Percentiles rank a stretch among this genome's conserved stretches.
phyloP scores from a whole-genome alignment of 345 rosid genomes.

The Adansonia digitata region DNA sequence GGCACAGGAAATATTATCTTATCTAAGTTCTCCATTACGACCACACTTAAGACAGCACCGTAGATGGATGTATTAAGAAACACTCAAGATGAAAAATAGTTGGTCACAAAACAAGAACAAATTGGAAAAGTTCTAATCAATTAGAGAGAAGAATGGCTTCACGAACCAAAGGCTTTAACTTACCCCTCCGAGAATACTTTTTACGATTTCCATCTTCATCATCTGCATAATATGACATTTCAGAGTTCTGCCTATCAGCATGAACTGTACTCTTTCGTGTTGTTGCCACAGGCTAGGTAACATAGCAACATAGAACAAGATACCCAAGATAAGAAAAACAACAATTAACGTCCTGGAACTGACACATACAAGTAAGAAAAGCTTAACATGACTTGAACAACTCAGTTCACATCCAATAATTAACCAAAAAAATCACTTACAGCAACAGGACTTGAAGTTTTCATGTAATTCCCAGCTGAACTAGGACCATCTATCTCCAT shows the following conservation, averaged over 20 bases:
- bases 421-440: constrained; percentile 47
- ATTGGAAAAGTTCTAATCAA: neutral
- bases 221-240: constrained; percentile 73
- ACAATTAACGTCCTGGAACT: neutral
- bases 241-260: constrained; percentile 76
- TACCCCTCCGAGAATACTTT: constrained; percentile 89
- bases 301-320: neutral
- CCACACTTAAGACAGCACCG: neutral
- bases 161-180: constrained; percentile 2
- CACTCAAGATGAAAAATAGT: neutral
- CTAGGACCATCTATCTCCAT: constrained; percentile 81
- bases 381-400: neutral
- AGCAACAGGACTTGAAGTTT: constrained; percentile 63
- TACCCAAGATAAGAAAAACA: constrained; percentile 1
- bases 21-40: neutral
- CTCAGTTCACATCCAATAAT: neutral
- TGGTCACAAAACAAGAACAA: neutral
- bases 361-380: constrained; percentile 1
- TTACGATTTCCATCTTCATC: constrained; percentile 87
- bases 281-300: constrained; percentile 67
- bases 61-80: neutral
- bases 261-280: constrained; percentile 70
- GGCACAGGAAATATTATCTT: neutral
- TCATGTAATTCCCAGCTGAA: constrained; percentile 61
- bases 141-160: neutral